Percentiles rank a stretch among this genome's conserved stretches.
Evolutionary conservation across 2,329 filamentous ascomycete species (phyloP).

Genomic region (Botrytis galanthina): DNA sequence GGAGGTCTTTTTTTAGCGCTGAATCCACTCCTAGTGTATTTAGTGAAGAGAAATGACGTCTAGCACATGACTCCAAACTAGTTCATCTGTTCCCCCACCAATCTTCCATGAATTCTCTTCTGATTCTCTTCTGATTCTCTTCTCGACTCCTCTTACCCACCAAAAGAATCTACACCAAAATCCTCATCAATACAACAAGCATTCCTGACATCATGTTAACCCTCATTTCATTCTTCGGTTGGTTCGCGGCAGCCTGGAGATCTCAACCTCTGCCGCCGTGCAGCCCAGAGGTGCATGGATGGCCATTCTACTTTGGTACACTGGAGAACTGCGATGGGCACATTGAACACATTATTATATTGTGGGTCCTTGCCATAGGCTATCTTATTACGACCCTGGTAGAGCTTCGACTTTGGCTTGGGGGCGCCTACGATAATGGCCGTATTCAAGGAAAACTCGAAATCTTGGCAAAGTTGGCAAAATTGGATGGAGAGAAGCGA

Average conservation of each 20-base stretch:
- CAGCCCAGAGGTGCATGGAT: neutral
- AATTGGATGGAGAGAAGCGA: neutral
- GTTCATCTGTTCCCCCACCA: too few species aligned
- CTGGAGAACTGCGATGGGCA: neutral
- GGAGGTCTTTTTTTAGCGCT: accelerated
- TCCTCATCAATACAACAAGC: too few species aligned
- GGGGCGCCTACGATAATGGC: accelerated
- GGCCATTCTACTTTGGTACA: neutral
- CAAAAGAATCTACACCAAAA: too few species aligned
- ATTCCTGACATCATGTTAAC: too few species aligned
- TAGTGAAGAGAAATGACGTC: neutral
- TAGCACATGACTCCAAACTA: neutral
- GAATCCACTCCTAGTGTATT: neutral
- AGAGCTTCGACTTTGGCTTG: too few species aligned
- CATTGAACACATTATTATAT: neutral
- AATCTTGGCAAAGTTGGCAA: neutral
- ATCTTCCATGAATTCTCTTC: neutral
- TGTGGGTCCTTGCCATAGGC: neutral
- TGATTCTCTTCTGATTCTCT: too few species aligned
- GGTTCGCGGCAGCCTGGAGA: too few species aligned
- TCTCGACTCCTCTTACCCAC: too few species aligned
- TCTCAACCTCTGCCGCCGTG: neutral
- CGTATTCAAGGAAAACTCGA: neutral
- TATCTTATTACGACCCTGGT: neutral
- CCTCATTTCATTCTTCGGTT: too few species aligned